Evolutionary conservation across 208 protist species (phyloP).

Genomic region (Zelonia costaricensis): DNA sequence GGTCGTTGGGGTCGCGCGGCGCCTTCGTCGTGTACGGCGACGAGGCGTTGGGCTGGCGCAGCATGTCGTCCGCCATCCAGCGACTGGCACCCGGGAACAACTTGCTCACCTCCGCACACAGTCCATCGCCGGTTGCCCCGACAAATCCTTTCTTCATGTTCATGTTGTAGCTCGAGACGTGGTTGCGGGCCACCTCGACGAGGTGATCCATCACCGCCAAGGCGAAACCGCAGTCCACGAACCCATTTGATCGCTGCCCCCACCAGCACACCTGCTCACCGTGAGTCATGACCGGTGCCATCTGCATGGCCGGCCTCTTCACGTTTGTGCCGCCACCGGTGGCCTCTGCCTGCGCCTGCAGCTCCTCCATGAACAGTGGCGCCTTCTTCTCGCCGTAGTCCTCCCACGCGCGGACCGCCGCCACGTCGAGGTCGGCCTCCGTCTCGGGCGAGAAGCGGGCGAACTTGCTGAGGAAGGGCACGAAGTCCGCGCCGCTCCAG

Average conservation of each 20-base stretch:
- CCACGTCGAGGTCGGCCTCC: slow-evolving; percentile 35
- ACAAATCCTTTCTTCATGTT: background rate
- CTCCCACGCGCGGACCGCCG: slow-evolving; percentile 39
- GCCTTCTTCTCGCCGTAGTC: slow-evolving; percentile 41
- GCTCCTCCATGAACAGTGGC: slow-evolving; percentile 21
- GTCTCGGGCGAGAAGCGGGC: slow-evolving; percentile 19
- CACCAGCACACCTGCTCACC: slow-evolving; percentile 32
- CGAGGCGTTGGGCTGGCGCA: slow-evolving; percentile 1
- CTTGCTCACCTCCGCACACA: slow-evolving; percentile 3
- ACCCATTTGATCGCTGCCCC: slow-evolving; percentile 22
- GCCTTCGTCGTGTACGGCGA: slow-evolving; percentile 10
- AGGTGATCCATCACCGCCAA: slow-evolving; percentile 30
- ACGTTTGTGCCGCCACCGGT: background rate
- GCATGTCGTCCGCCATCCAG: slow-evolving; percentile 21
- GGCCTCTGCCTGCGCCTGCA: slow-evolving; percentile 6
- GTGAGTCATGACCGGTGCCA: slow-evolving; percentile 40
- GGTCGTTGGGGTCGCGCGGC: slow-evolving; percentile 4
- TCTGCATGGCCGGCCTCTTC: slow-evolving; percentile 27
- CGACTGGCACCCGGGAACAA: background rate
- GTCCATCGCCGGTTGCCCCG: background rate
- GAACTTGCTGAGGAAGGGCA: slow-evolving; percentile 40
- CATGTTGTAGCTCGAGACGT: slow-evolving; percentile 10
- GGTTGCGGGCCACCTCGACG: slow-evolving; percentile 32
- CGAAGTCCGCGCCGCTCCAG: slow-evolving; percentile 37
- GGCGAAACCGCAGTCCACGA: slow-evolving; percentile 21